Percentiles rank a stretch among this genome's conserved stretches.
phyloP scores from a whole-genome alignment of 148 eudicot genomes.

The Persicaria maculosa region DNA sequence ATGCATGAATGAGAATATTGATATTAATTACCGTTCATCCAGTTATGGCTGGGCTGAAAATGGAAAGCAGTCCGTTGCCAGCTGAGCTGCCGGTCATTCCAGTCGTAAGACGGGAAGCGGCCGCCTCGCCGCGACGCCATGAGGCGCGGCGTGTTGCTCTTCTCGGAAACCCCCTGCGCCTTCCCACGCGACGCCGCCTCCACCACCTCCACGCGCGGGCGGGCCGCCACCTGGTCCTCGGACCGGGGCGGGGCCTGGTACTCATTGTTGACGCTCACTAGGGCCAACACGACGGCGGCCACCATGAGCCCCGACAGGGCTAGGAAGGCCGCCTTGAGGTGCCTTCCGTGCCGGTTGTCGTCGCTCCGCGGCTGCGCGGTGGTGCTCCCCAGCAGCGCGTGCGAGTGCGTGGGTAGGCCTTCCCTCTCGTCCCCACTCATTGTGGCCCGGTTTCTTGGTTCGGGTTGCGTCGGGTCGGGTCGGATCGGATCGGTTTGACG shows the following conservation, averaged over 20 bases:
- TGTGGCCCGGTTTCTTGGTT: not conserved
- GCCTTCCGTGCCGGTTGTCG: not conserved
- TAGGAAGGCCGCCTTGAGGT: not conserved
- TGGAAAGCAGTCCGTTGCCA: constrained; percentile 76
- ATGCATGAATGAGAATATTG: not conserved
- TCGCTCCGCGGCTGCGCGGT: not conserved
- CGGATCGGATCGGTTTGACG: not conserved
- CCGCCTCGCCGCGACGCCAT: constrained; percentile 11
- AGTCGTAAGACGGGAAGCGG: constrained; percentile 23
- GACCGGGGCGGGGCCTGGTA: not conserved
- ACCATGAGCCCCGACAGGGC: not conserved
- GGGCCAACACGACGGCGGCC: constrained; percentile 17
- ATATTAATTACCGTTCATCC: constrained; percentile 63
- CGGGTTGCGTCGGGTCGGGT: not conserved
- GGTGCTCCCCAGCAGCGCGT: not conserved
- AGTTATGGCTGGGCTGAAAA: constrained; percentile 61
- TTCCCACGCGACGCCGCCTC: constrained; percentile 39
- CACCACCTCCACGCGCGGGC: constrained; percentile 2
- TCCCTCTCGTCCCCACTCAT: not conserved
- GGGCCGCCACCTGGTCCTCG: not conserved
- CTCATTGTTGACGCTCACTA: constrained; percentile 5
- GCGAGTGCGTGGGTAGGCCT: not conserved
- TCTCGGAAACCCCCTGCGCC: constrained; percentile 49
- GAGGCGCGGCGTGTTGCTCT: constrained; percentile 24
- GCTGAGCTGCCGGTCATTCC: constrained; percentile 33